Conservation (phyloP, 331 rosid genomes). For the Quercus phellos region DNA sequence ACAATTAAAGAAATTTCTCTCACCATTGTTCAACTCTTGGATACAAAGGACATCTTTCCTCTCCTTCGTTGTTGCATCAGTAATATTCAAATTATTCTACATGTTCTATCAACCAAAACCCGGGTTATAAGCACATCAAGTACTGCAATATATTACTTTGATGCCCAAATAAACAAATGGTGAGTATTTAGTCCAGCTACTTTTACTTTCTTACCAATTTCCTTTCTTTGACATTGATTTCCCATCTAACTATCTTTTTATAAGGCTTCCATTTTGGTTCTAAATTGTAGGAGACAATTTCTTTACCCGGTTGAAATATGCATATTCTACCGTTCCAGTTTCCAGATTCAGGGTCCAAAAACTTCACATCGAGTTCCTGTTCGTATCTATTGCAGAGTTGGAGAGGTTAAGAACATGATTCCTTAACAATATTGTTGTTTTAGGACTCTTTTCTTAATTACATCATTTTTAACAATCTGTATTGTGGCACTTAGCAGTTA, state of each 20-base stretch:
- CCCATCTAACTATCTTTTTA: slow-evolving; percentile 5
- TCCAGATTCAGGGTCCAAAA: slow-evolving; percentile 38
- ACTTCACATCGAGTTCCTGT: slow-evolving; percentile 56
- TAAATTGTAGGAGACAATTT: slow-evolving; percentile 63
- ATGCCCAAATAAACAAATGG: slow-evolving; percentile 63
- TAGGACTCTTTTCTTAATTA: slow-evolving; percentile 3
- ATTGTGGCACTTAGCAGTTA: slow-evolving; percentile 47
- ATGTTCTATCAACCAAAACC: slow-evolving; percentile 52
- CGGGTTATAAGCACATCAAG: slow-evolving; percentile 68
- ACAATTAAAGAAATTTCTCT: slow-evolving; percentile 52
- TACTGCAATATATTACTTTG: slow-evolving; percentile 57
- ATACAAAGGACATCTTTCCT: slow-evolving; percentile 59
- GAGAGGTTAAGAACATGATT: slow-evolving; percentile 52
- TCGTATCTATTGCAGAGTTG: slow-evolving; percentile 65
- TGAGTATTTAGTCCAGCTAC: slow-evolving; percentile 33
- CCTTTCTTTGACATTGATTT: neutral
- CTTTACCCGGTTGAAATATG: slow-evolving; percentile 65
- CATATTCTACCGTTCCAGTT: slow-evolving; percentile 57
- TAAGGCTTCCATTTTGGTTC: slow-evolving; percentile 11
- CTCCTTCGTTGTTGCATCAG: slow-evolving; percentile 58
- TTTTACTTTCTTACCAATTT: slow-evolving; percentile 8
- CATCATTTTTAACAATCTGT: slow-evolving; percentile 20
- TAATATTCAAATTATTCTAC: slow-evolving; percentile 51
- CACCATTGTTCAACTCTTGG: slow-evolving; percentile 63
- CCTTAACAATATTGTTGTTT: slow-evolving; percentile 24